Conservation (phyloP, 208 protist genomes). For the Wallacemonas sp. region DNA sequence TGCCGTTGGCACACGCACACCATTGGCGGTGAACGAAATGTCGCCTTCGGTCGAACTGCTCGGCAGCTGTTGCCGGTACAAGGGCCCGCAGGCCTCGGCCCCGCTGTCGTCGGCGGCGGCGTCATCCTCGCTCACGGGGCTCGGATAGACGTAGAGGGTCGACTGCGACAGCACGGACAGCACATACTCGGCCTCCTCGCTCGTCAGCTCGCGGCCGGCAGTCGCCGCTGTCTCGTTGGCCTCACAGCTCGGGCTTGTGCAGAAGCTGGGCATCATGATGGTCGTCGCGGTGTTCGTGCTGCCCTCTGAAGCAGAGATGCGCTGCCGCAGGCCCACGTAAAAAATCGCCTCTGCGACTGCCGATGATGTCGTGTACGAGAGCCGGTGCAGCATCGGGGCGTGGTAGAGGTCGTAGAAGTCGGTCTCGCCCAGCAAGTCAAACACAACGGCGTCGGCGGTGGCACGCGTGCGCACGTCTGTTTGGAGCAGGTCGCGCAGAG, state of each 20-base stretch:
- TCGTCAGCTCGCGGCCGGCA: background rate
- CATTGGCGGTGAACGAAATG: background rate
- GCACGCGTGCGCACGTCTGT: background rate
- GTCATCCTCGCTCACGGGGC: background rate
- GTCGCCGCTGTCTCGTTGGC: background rate
- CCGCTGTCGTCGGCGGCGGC: background rate
- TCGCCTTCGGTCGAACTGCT: no score
- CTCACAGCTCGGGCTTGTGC: background rate
- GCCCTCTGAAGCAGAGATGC: background rate
- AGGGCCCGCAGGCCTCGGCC: background rate
- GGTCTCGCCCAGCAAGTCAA: background rate
- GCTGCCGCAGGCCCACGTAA: constrained; percentile 16
- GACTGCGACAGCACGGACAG: background rate
- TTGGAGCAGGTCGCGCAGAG: background rate
- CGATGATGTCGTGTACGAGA: background rate
- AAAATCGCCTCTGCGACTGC: background rate
- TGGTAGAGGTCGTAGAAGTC: constrained; percentile 9
- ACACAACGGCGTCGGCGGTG: background rate
- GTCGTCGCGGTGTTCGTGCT: background rate
- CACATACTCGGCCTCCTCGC: constrained; percentile 3
- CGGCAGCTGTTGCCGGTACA: background rate
- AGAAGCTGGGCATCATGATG: constrained; percentile 17
- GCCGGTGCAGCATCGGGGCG: background rate
- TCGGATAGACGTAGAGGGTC: constrained; percentile 1
- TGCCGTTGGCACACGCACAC: constrained; percentile 2